Evolutionary conservation across 2,329 filamentous ascomycete species (phyloP), one percentile per base, ranked within the genome.

Genomic region (Didymella keratinophila): DNA sequence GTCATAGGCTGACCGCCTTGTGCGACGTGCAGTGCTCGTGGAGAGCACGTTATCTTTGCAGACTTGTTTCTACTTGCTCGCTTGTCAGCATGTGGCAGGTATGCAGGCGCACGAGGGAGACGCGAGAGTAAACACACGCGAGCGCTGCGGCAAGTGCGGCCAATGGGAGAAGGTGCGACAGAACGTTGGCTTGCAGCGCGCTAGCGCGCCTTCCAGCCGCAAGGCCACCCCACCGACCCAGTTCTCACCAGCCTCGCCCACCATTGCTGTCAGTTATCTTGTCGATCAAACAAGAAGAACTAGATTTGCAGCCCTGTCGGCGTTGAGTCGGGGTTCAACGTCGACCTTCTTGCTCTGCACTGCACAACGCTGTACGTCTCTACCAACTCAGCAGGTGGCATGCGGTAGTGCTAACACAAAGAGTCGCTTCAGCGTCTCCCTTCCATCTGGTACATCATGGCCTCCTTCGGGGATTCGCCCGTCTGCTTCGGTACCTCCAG

Each of bases 1-100:
- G 50, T 53, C 45, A 58, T 45, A 46, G 50, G 30, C 27, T 50
- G 56, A 36, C 56, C 39, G 46, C 32, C 34, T 42, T 54, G 56
- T 58, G 51, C 41, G 41, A 58, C 50, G 41, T 36, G 39, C 45
- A 50, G 34, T 42, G n/a, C 50, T 58, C 56, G 50, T 58, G 56
- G 50, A 23, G n/a, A 37, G 45, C 50, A 58, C 56, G 56, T 58
- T 58, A 27, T 21, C 27, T 14, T 20, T 20, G 41, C 50, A 27
- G 44, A 27, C 36, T 9, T 11, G 14, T n/a, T 37, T 11, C 21
- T 41, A 52, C 25, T 50, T 42, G 56, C 43, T 52, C 23, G 49
- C 49, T 49, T 44, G 37, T 21, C 18, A 20, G 21, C 37, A 36
- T 50, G 56, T 11, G 49, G 34, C 21, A 39, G 23, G 43, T 44